Percentiles rank a stretch among this genome's conserved stretches.
phyloP scores from a whole-genome alignment of 192 early-diverging fungal genomes.

The Geranomyces michiganensis region DNA sequence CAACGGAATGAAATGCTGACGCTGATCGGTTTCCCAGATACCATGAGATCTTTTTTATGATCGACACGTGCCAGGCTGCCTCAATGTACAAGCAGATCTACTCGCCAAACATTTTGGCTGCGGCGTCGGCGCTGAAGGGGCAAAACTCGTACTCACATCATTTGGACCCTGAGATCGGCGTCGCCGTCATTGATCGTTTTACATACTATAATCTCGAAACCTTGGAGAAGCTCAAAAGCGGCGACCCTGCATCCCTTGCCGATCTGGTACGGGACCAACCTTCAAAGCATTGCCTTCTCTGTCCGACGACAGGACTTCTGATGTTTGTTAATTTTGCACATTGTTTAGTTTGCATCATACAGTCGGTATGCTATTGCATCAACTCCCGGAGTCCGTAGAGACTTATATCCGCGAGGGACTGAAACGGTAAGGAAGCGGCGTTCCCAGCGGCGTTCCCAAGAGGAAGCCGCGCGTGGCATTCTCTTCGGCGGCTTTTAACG shows the following conservation, averaged over 20 bases:
- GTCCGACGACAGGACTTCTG: not conserved
- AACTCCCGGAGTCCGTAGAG: conserved; percentile 80
- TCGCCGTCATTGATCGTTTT: conserved; percentile 96
- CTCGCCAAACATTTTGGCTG: conserved; percentile 91
- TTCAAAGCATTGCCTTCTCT: not conserved
- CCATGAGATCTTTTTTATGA: conserved; percentile 98
- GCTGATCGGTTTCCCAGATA: conserved; percentile 65
- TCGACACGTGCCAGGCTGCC: conserved; percentile 98
- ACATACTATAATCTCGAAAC: conserved; percentile 96
- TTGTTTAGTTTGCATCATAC: conserved; percentile 77
- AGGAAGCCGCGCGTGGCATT: too few species aligned
- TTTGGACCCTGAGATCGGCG: conserved; percentile 89
- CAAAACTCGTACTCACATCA: conserved; percentile 96
- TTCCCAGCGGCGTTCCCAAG: too few species aligned
- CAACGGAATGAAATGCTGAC: too few species aligned
- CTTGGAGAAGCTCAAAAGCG: conserved; percentile 82
- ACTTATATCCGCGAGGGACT: conserved; percentile 78
- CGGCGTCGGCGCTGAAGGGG: conserved; percentile 81
- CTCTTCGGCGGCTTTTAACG: not conserved
- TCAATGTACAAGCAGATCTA: conserved; percentile 94
- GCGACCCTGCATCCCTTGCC: conserved; percentile 72
- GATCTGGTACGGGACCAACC: conserved; percentile 69
- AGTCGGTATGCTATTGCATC: conserved; percentile 74
- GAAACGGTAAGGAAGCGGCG: conserved; percentile 62
- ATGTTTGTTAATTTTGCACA: not conserved